Evolutionary conservation across 371 early-diverging fungal species (phyloP), one percentile per base, ranked within the genome.

Genomic region (Mortierella sp.): DNA sequence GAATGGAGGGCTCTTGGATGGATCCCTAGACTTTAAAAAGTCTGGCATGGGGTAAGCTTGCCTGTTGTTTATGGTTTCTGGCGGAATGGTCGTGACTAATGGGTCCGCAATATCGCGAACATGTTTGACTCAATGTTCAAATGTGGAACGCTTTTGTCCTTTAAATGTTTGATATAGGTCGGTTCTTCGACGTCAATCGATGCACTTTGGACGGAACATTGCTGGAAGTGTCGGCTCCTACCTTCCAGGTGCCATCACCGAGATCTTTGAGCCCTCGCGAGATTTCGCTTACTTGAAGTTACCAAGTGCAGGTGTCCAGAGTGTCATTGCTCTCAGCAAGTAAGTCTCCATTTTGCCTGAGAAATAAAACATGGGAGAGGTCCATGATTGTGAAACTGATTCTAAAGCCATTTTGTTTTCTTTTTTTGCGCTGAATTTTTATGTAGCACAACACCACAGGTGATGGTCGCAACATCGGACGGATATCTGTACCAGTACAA

Each of bases 191-290:
- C 86, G 92, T 26, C 88, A 90, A n/a, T 93, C 93, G 8, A 85
- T 90, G 83, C 88, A 92, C 55, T 50, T 92, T 50, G 86, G 87
- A 68, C 87, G 85, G 75, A 92, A 91, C 73, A 70, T 95, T 66
- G 95, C 94, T 16, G 94, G 93, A n/a, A 94, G 93, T 73, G 93
- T 96, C 10, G 94, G 95, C 29, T 92, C 93, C 43, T 93, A 94
- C 74, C 89, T 98, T 44, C 99, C 99, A 11, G 95, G 95, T 58
- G 88, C 90, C 71, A 85, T 99, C 8, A 94, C 96, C 4, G 97
- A 97, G 72, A 96, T 97, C 82, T 97, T 95, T 95, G 98, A 98
- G 79, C 98, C 98, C 2, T 88, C 95, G 52, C 90, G 99, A 19
- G 97, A 99, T 86, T 98, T 97, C 87, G 98, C 98, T 1, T 94